These are phyloP conservation scores for Onygenales sp. DNA, from an alignment of 2,329 filamentous ascomycete species.

Conservation along the genomic window DNA sequence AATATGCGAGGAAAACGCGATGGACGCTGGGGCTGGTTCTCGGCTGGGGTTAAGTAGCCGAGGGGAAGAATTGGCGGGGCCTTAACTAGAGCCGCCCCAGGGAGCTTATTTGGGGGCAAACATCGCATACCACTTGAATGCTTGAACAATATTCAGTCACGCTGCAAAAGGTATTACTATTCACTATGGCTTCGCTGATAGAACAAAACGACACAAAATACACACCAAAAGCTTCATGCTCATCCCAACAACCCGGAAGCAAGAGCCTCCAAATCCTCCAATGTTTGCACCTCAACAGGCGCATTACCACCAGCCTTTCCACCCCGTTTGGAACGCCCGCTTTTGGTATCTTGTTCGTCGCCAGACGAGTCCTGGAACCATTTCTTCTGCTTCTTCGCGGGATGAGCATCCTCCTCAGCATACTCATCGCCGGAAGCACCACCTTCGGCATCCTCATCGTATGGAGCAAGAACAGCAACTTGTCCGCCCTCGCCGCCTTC, in stretches of 20 bases:
- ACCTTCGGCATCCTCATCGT: conserved; percentile 16
- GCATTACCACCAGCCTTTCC: conserved; percentile 8
- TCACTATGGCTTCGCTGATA: neutral
- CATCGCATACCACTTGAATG: too few relatives aligned
- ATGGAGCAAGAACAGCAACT: conserved; percentile 24
- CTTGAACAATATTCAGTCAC: too few relatives aligned
- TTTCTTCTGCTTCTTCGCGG: conserved; percentile 33
- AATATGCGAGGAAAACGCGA: too few relatives aligned
- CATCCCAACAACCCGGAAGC: conserved; percentile 34
- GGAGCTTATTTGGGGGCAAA: too few relatives aligned
- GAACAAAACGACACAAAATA: neutral
- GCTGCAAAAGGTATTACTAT: too few relatives aligned
- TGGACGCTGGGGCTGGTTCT: too few relatives aligned
- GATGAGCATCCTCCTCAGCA: conserved; percentile 15
- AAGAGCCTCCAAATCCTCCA: conserved; percentile 39
- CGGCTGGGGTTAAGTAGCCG: too few relatives aligned
- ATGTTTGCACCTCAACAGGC: conserved; percentile 30
- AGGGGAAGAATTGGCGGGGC: too few relatives aligned
- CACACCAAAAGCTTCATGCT: conserved; percentile 1
- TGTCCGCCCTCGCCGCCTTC: conserved; percentile 22
- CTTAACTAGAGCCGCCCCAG: too few relatives aligned
- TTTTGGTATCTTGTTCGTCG: conserved; percentile 13
- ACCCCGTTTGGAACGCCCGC: conserved; percentile 18
- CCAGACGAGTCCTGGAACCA: conserved; percentile 24
- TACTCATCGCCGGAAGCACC: conserved; percentile 15